Evolutionary conservation across 2,329 filamentous ascomycete species (phyloP).

Genomic region (Gaeumannomyces tritici): DNA sequence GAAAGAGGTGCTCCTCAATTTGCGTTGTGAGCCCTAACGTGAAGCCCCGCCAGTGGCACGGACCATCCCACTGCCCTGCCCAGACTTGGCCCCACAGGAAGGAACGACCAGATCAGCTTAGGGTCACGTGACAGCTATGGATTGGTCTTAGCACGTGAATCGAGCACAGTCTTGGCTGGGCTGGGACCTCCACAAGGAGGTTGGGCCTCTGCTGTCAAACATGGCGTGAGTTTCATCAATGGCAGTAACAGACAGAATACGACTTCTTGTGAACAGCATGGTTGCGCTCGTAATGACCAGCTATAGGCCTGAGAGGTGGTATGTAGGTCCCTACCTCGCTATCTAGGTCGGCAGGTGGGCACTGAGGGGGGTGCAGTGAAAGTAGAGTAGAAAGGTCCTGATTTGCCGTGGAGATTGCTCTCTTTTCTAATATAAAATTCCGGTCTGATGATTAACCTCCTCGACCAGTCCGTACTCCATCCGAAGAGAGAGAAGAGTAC

Average conservation of each 20-base stretch:
- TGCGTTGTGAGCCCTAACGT: background rate
- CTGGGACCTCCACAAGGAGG: too few relatives aligned
- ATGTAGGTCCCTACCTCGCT: background rate
- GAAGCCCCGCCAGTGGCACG: background rate
- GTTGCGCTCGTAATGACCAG: background rate
- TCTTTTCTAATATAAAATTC: slow-evolving; percentile 5
- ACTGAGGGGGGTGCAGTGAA: background rate
- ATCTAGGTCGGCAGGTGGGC: too few relatives aligned
- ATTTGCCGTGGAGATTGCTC: slow-evolving; percentile 4
- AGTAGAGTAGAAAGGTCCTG: background rate
- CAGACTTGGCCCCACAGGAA: background rate
- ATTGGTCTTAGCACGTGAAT: background rate
- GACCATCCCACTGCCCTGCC: background rate
- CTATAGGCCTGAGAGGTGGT: background rate
- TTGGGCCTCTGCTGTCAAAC: too few relatives aligned
- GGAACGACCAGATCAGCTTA: too few relatives aligned
- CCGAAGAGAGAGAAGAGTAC: slow-evolving; percentile 2
- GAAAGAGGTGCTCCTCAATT: background rate
- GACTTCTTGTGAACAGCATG: background rate
- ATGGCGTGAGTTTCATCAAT: background rate
- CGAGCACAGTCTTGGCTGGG: background rate
- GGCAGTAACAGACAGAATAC: background rate
- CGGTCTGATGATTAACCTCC: background rate
- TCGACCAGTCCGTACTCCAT: background rate
- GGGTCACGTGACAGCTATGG: background rate